Conservation (phyloP, 116 monocot genomes). For the Papilionanthe hybrid region DNA sequence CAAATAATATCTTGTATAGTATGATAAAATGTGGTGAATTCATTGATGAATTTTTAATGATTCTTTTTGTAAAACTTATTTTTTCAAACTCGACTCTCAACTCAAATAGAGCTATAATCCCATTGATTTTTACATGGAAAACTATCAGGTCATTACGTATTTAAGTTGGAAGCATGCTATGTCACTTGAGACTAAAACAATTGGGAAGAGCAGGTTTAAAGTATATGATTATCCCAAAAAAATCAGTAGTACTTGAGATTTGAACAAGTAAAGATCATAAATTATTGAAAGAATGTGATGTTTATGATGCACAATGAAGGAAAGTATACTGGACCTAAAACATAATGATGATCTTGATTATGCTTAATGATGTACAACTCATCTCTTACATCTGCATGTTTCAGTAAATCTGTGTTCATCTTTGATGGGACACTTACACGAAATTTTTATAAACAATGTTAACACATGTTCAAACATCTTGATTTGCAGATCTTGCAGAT, state of each 20-base stretch:
- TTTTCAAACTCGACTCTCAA: neutral
- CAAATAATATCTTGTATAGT: too few species aligned
- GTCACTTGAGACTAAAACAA: neutral
- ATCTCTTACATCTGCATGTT: neutral
- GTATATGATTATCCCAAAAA: too few species aligned
- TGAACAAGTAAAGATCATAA: too few species aligned
- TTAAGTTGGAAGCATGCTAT: neutral
- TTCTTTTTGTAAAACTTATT: neutral
- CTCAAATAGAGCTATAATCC: neutral
- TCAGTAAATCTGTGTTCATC: neutral
- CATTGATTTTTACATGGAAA: neutral
- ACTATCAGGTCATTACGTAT: neutral
- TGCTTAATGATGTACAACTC: neutral
- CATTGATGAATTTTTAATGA: neutral
- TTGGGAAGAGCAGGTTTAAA: neutral
- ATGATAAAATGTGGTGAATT: too few species aligned
- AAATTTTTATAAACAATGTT: neutral
- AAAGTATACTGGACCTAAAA: too few species aligned
- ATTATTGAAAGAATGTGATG: too few species aligned
- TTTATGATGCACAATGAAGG: too few species aligned
- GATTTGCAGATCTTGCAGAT: conserved; percentile 18
- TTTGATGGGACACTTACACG: neutral
- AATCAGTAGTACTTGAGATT: too few species aligned
- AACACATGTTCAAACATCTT: neutral
- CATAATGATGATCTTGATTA: neutral